Evolutionary conservation across 805 yeast species (phyloP).

Genomic region (Metschnikowia lachancei): DNA sequence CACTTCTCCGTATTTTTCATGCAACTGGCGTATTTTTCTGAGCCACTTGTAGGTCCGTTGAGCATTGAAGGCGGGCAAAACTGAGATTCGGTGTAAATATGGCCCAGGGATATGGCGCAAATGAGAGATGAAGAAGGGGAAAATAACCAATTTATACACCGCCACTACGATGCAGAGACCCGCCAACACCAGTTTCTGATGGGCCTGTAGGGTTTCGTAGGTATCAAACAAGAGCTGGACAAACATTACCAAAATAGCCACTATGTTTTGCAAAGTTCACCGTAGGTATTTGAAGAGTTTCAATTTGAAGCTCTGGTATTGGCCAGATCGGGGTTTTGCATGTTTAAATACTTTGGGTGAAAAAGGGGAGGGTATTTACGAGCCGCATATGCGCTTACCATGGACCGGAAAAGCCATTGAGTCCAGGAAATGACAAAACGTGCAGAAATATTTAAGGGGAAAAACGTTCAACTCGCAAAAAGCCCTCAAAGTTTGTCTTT

Average conservation of each 20-base stretch:
- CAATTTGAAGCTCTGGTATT: too few relatives aligned
- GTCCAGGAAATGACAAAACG: too few relatives aligned
- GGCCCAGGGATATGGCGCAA: conserved; percentile 60
- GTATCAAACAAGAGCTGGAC: background rate
- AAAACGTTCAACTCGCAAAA: too few relatives aligned
- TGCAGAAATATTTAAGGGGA: too few relatives aligned
- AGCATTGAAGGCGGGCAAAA: conserved; percentile 30
- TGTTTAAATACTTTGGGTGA: too few relatives aligned
- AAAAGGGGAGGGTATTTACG: too few relatives aligned
- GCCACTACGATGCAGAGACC: conserved; percentile 20
- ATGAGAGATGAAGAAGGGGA: conserved; percentile 51
- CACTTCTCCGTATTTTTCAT: conserved; percentile 57
- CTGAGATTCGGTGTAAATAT: conserved; percentile 44
- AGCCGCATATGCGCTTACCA: too few relatives aligned
- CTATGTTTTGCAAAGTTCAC: too few relatives aligned
- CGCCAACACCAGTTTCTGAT: background rate
- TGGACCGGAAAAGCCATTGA: too few relatives aligned
- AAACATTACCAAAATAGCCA: background rate
- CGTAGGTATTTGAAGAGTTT: background rate
- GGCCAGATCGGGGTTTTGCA: too few relatives aligned
- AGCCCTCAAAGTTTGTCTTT: too few relatives aligned
- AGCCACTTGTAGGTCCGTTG: conserved; percentile 47
- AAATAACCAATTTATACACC: conserved; percentile 35
- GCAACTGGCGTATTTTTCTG: conserved; percentile 45
- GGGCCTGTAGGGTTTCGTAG: background rate